These are phyloP conservation scores for Primulina huaijiensis DNA, from an alignment of 257 asterid genomes.

Conservation along the genomic window DNA sequence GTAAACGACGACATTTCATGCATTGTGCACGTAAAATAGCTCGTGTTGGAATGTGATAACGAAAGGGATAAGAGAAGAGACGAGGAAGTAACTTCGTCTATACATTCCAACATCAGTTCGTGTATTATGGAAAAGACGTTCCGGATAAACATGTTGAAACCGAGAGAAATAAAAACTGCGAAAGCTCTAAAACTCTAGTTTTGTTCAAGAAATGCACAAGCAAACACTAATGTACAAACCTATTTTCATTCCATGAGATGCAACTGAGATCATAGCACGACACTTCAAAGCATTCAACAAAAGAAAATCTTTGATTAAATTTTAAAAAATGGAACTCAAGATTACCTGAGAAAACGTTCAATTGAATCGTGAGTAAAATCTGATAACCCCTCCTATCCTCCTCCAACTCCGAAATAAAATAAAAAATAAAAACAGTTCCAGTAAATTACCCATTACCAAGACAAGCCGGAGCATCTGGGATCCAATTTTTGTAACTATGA, in stretches of 20 bases:
- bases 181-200: slow-evolving; percentile 36
- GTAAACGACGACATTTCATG: not conserved
- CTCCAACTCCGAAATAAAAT: slow-evolving; percentile 39
- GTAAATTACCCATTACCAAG: slow-evolving; percentile 68
- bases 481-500: slow-evolving; percentile 38
- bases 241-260: slow-evolving; percentile 45
- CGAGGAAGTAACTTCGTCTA: not conserved
- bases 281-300: slow-evolving; percentile 33
- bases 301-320: slow-evolving; percentile 36
- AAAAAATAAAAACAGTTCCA: slow-evolving; percentile 39
- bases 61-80: too few species aligned
- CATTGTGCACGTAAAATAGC: not conserved
- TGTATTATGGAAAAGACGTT: slow-evolving; percentile 37
- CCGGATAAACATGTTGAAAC: slow-evolving; percentile 31
- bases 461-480: slow-evolving; percentile 45
- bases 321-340: slow-evolving; percentile 48
- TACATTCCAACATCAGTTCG: slow-evolving; percentile 37
- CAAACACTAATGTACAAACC: slow-evolving; percentile 35
- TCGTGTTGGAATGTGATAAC: not conserved
- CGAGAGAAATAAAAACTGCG: slow-evolving; percentile 29
- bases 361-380: slow-evolving; percentile 52
- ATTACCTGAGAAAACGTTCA: slow-evolving; percentile 42
- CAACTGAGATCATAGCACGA: slow-evolving; percentile 35
- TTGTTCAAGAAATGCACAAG: slow-evolving; percentile 37
- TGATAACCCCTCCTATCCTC: slow-evolving; percentile 47